Evolutionary conservation across 257 asterid genomes (phyloP).

Genomic region (Plantago elongata): DNA sequence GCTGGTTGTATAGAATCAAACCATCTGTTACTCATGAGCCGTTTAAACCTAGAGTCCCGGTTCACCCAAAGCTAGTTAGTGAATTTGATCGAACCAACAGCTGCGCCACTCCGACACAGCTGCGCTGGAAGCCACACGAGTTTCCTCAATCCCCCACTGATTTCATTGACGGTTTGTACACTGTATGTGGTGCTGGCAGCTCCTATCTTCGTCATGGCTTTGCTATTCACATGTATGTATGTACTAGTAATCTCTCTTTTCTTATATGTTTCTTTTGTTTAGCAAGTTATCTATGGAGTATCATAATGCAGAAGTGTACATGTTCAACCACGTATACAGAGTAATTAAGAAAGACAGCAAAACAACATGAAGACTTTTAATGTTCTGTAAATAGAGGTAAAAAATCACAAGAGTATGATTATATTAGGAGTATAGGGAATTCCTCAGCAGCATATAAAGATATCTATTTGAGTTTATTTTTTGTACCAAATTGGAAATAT

Average conservation of each 20-base stretch:
- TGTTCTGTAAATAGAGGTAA: too few species aligned
- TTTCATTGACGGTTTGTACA: constrained; percentile 77
- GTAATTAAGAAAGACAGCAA: too few species aligned
- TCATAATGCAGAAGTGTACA: neutral
- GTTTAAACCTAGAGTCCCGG: constrained; percentile 66
- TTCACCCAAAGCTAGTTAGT: constrained; percentile 71
- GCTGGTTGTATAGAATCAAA: constrained; percentile 90
- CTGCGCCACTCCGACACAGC: constrained; percentile 86
- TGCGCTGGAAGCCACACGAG: constrained; percentile 82
- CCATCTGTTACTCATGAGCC: constrained; percentile 98
- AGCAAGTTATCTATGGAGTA: neutral
- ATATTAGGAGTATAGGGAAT: too few species aligned
- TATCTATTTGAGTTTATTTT: too few species aligned
- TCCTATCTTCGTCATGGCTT: constrained; percentile 92
- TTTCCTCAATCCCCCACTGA: constrained; percentile 64
- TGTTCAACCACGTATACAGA: too few species aligned
- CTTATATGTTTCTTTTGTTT: constrained; percentile 9
- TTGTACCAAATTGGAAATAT: too few species aligned
- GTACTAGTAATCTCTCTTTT: neutral
- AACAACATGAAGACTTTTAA: too few species aligned
- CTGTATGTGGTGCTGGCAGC: constrained; percentile 97
- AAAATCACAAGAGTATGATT: too few species aligned
- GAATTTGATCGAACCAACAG: constrained; percentile 75
- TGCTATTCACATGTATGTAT: constrained; percentile 86
- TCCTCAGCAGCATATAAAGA: too few species aligned